Percentiles rank a stretch among this genome's conserved stretches.
Evolutionary conservation across 2,329 filamentous ascomycete genomes (phyloP).

Genomic region (Xylariaceae sp.): DNA sequence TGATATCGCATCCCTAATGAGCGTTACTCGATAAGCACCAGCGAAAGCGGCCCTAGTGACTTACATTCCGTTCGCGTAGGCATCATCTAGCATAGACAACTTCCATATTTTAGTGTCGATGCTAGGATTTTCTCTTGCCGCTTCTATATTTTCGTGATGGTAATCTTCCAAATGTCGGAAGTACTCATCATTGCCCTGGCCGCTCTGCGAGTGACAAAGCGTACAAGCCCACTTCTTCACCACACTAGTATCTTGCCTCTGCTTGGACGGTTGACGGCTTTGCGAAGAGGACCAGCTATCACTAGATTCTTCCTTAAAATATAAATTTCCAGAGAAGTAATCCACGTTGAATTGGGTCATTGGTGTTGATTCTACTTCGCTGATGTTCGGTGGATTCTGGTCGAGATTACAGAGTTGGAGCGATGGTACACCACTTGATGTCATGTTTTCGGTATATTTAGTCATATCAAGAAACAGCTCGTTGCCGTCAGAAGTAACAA

Average conservation of each 20-base stretch:
- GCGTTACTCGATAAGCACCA: neutral
- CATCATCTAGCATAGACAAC: neutral
- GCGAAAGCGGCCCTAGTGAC: neutral
- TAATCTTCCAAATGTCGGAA: constrained; percentile 1
- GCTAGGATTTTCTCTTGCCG: neutral
- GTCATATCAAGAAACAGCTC: constrained; percentile 6
- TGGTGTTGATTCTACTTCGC: neutral
- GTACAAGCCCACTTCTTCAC: constrained; percentile 4
- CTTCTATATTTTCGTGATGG: neutral
- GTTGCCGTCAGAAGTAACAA: constrained; percentile 2
- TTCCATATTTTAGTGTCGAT: neutral
- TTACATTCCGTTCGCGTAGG: neutral
- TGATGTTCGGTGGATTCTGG: neutral
- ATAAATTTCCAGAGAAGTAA: constrained; percentile 3
- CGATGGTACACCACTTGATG: neutral
- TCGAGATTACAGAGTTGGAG: constrained; percentile 6
- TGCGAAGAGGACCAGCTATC: constrained; percentile 4
- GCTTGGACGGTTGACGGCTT: neutral
- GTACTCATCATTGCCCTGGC: neutral
- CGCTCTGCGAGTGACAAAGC: constrained; percentile 1
- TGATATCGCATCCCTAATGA: constrained; percentile 1
- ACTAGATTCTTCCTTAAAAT: constrained; percentile 5
- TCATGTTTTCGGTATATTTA: constrained; percentile 7
- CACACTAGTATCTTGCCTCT: neutral
- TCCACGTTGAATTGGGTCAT: neutral